Base-by-base conservation (phyloP, 768 basidiomycete genomes). In the Pilatotrama ljubarskyi region DNA sequence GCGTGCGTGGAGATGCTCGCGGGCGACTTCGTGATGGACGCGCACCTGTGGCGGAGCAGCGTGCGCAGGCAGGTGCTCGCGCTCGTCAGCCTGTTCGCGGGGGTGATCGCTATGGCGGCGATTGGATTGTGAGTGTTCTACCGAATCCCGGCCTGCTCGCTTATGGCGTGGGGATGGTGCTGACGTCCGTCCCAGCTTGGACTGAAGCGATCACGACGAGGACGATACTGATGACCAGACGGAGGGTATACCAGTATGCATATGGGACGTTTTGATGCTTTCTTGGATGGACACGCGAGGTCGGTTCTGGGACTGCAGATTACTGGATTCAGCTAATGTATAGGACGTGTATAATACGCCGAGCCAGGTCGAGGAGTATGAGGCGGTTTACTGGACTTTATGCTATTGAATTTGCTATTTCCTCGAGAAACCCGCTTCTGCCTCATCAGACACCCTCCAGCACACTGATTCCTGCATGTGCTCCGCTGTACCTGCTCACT, bases 1-100 rank as follows among this genome's bases (percentile, higher is more conserved):
- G 83, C 87, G 11, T 89, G 86, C 10, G 90, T 93, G 7, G 91
- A 93, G 78, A 93, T 93, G 88, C 82, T 93, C 51, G 91, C 89
- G 0, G 91, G 84, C 2, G 91, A 93, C 71, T 92, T 93, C 64
- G 88, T 93, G 42, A 87, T 88, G 73, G 88, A 90, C 38, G 84
- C 84, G 60, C 78, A 65, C 72, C 74, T 76, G 72, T 78, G 77
- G 79, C 72, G 75, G 25, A 72, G 75, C 60, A 64, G 71, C 17
- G 58, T 72, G 15, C 54, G 63, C 43, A 72, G 78, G 65, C 83
- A 86, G 70, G 74, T 72, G 15, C 64, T 87, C 37, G 90, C 90
- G 11, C 72, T 91, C 14, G 68, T 70, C 1, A 88, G 87, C 67
- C 69, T 90, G 58, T 68, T 85, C 25, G 76, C 78, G n/a, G 90